Evolutionary conservation across 148 eudicot genomes (phyloP).

Genomic region (Spergularia bocconei): DNA sequence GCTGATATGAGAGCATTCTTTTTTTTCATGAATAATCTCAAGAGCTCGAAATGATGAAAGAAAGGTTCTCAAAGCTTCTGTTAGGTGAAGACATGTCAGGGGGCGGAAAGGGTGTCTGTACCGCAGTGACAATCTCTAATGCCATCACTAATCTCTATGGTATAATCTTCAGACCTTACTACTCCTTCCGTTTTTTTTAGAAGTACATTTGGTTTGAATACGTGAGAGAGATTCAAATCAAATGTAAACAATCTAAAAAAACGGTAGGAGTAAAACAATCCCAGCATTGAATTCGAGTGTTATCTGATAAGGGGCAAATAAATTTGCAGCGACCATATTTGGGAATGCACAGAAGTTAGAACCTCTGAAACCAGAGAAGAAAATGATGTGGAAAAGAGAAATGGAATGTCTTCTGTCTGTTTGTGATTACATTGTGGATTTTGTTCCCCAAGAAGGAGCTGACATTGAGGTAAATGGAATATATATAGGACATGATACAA

Average conservation of each 20-base stretch:
- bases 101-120: slow-evolving; percentile 84
- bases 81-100: slow-evolving; percentile 99
- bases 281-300: background rate
- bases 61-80: slow-evolving; percentile 87
- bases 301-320: background rate
- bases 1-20: background rate
- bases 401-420: slow-evolving; percentile 89
- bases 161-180: slow-evolving; percentile 23
- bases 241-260: too few species aligned
- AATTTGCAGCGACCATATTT: slow-evolving; percentile 72
- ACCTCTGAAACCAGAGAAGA: slow-evolving; percentile 84
- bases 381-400: slow-evolving; percentile 88
- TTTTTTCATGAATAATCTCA: slow-evolving; percentile 9
- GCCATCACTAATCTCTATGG: slow-evolving; percentile 98
- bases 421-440: slow-evolving; percentile 88
- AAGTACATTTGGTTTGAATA: too few species aligned
- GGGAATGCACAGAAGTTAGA: slow-evolving; percentile 80
- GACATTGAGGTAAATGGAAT: slow-evolving; percentile 50
- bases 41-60: slow-evolving; percentile 93
- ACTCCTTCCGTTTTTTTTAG: too few species aligned
- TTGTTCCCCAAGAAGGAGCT: slow-evolving; percentile 44
- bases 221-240: too few species aligned
- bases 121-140: slow-evolving; percentile 81
- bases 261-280: background rate
- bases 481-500: background rate